Conservation (phyloP, 2,329 filamentous ascomycete species). For the Salinomyces thailandicus region DNA sequence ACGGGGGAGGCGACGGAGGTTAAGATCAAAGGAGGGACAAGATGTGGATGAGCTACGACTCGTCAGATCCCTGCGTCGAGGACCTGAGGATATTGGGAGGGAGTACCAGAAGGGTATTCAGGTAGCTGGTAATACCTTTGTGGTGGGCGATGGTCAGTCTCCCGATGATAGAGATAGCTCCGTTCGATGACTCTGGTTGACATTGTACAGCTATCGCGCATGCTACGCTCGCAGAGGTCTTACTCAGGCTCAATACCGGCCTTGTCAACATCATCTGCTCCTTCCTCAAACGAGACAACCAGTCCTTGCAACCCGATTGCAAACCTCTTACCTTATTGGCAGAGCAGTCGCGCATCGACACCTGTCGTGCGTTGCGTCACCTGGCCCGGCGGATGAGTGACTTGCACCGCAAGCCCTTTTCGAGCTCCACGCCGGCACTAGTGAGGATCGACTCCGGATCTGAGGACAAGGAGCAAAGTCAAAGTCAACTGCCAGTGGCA, state of each 20-base stretch:
- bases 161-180: not conserved
- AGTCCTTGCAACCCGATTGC: slow-evolving; percentile 30
- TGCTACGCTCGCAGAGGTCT: slow-evolving; percentile 34
- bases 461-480: not conserved
- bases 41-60: slow-evolving; percentile 28
- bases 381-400: slow-evolving; percentile 24
- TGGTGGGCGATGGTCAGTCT: slow-evolving; percentile 34
- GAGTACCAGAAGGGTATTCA: slow-evolving; percentile 32
- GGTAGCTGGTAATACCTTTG: slow-evolving; percentile 30
- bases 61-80: slow-evolving; percentile 30
- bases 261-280: slow-evolving; percentile 37
- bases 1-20: slow-evolving; percentile 10
- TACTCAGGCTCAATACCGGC: slow-evolving; percentile 38
- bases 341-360: slow-evolving; percentile 36
- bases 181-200: slow-evolving; percentile 8
- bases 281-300: slow-evolving; percentile 31
- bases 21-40: slow-evolving; percentile 9
- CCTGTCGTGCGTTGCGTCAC: slow-evolving; percentile 31
- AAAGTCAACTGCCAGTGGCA: slow-evolving; percentile 1
- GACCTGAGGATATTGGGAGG: slow-evolving; percentile 33
- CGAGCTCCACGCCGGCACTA: not conserved
- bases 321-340: slow-evolving; percentile 35
- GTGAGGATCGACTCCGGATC: not conserved
- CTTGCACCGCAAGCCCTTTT: not conserved
- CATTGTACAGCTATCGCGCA: slow-evolving; percentile 32